Evolutionary conservation across 2,329 filamentous ascomycete genomes (phyloP).

Genomic region (Aspergillus sp.): DNA sequence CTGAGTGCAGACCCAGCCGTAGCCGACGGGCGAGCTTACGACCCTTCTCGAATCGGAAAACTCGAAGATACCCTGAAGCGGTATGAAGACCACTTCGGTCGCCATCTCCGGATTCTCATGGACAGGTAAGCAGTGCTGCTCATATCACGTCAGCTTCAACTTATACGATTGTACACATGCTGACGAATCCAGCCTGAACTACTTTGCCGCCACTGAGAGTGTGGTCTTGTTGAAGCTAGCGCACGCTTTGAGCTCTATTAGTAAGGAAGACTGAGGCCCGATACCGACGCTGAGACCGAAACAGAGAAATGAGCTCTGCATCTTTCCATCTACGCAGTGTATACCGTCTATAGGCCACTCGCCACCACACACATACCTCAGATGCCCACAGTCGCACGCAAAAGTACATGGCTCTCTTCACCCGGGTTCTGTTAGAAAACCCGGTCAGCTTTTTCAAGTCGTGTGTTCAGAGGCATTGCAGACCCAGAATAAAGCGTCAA

Average conservation of each 20-base stretch:
- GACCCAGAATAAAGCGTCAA: too few species aligned
- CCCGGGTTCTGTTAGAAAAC: not conserved
- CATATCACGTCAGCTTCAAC: not conserved
- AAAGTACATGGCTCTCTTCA: not conserved
- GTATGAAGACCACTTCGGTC: conserved; percentile 91
- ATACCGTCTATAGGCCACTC: not conserved
- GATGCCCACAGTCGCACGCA: not conserved
- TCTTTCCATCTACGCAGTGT: not conserved
- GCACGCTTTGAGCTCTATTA: conserved; percentile 47
- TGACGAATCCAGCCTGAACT: conserved; percentile 66
- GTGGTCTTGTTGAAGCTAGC: conserved; percentile 84
- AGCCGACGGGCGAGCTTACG: conserved; percentile 52
- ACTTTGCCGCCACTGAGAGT: conserved; percentile 96
- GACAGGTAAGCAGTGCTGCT: conserved; percentile 64
- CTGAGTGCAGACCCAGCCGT: conserved; percentile 50
- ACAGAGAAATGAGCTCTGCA: not conserved
- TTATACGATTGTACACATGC: not conserved
- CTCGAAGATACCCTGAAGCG: conserved; percentile 85
- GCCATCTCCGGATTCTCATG: conserved; percentile 89
- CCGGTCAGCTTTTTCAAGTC: not conserved
- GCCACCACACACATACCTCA: not conserved
- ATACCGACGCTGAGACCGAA: not conserved
- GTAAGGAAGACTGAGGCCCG: conserved; percentile 44
- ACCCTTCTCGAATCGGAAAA: conserved; percentile 68
- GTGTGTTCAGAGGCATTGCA: too few species aligned